These are phyloP conservation scores for Penicillium palitans DNA, from an alignment of 2,329 filamentous ascomycete species.

Conservation along the genomic window DNA sequence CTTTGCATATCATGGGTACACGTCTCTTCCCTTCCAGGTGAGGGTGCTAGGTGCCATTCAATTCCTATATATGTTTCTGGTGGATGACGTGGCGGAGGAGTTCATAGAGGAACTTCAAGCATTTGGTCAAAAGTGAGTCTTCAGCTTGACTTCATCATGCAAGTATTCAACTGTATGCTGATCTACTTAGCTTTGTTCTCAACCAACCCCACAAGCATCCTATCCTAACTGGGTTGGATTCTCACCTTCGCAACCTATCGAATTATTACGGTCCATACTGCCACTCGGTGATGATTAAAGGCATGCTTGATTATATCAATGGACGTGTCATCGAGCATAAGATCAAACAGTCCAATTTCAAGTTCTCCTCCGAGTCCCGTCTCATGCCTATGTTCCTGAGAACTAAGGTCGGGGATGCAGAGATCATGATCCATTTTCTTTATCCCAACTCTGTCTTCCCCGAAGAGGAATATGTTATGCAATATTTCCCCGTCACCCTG, in stretches of 20 bases:
- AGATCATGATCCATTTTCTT: constrained; percentile 13
- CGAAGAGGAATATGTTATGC: constrained; percentile 11
- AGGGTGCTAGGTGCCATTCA: constrained; percentile 12
- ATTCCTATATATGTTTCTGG: constrained; percentile 17
- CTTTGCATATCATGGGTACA: constrained; percentile 9
- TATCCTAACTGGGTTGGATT: constrained; percentile 6
- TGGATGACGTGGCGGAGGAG: constrained; percentile 14
- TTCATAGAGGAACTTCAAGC: constrained; percentile 11
- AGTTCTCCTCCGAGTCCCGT: neutral
- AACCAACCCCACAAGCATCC: constrained; percentile 7
- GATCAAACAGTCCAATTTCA: constrained; percentile 9
- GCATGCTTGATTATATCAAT: constrained; percentile 13
- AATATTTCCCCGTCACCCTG: constrained; percentile 12
- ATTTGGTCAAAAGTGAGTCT: constrained; percentile 15
- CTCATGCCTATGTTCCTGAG: constrained; percentile 18
- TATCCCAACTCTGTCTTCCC: constrained; percentile 13
- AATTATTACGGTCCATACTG: constrained; percentile 16
- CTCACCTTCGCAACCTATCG: constrained; percentile 7
- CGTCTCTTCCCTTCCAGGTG: constrained; percentile 11
- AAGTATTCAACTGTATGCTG: neutral
- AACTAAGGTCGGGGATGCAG: constrained; percentile 14
- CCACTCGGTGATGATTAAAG: constrained; percentile 15
- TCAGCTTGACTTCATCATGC: neutral
- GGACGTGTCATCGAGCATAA: constrained; percentile 11
- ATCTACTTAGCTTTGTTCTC: neutral